Evolutionary conservation across 768 basidiomycete species (phyloP).

Genomic region (Suillus fuscotomentosus): DNA sequence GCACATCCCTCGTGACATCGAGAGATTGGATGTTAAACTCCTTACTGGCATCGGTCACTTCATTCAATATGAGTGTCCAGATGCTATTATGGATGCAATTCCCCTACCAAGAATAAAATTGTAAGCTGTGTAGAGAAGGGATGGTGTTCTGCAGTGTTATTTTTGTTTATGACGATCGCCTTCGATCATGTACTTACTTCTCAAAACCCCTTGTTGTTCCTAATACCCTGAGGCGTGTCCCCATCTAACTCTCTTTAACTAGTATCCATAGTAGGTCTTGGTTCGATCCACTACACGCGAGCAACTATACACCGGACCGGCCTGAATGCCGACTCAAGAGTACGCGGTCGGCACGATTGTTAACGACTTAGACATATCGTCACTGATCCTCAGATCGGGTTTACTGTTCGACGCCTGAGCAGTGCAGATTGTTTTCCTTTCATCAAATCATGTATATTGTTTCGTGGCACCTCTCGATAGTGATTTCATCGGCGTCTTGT

Average conservation of each 20-base stretch:
- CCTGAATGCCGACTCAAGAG: not conserved
- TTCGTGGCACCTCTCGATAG: too few relatives aligned
- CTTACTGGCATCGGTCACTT: conserved; percentile 21
- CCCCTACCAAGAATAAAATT: not conserved
- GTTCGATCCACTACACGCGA: not conserved
- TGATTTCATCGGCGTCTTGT: too few relatives aligned
- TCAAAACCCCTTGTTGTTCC: not conserved
- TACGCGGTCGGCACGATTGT: not conserved
- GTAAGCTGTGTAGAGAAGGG: not conserved
- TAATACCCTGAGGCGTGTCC: not conserved
- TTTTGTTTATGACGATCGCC: not conserved
- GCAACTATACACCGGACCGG: not conserved
- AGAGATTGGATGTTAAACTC: not conserved
- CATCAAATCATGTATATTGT: too few relatives aligned
- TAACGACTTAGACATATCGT: not conserved
- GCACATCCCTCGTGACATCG: conserved; percentile 9
- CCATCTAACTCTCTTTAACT: not conserved
- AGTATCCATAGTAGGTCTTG: not conserved
- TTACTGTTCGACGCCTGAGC: not conserved
- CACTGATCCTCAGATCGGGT: not conserved
- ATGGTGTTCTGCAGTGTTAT: not conserved
- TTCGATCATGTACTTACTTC: not conserved
- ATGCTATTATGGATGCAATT: conserved; percentile 17
- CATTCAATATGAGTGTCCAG: conserved; percentile 25
- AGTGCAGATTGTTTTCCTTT: too few relatives aligned